phyloP scores from a whole-genome alignment of 1,284 basidiomycete species.

The Taiwanofungus camphoratus region DNA sequence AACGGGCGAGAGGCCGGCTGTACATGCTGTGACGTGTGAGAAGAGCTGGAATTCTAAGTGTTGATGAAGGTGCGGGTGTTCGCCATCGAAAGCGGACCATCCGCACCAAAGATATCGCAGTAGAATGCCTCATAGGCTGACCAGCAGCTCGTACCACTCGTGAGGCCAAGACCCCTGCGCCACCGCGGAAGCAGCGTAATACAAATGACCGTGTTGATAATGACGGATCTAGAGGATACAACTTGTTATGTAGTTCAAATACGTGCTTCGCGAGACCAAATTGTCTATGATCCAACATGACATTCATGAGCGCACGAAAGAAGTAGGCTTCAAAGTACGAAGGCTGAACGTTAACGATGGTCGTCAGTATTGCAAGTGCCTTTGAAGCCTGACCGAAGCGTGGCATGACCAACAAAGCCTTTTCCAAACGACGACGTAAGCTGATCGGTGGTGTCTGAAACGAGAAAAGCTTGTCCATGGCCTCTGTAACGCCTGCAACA shows the following conservation, averaged over 20 bases:
- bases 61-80: neutral
- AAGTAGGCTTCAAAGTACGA: conserved; percentile 4
- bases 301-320: conserved; percentile 12
- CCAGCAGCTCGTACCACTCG: conserved; percentile 1
- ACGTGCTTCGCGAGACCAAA: conserved; percentile 13
- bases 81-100: neutral
- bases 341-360: conserved; percentile 1
- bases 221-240: neutral
- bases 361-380: conserved; percentile 8
- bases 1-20: neutral
- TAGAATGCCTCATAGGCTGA: neutral
- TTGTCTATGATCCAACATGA: conserved; percentile 14
- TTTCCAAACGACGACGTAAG: neutral
- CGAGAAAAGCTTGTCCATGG: conserved; percentile 2
- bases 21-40: neutral
- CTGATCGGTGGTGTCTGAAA: neutral
- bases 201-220: conserved; percentile 6
- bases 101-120: neutral
- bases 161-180: conserved; percentile 8
- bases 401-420: neutral
- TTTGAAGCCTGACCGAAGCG: neutral
- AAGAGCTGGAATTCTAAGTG: conserved; percentile 3
- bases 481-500: neutral
- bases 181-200: conserved; percentile 1
- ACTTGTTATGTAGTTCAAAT: neutral